Evolutionary conservation across 176 grass and related monocot species (phyloP).

Genomic region (maize (Zea mays)): Zm-B73-REFERENCE-NAM-5.0 NC_050097.1:215438001-215438500

Average conservation of each 20-base stretch:
- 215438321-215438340: not conserved
- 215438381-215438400: slow-evolving; percentile 43
- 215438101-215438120: slow-evolving; percentile 18
- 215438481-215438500: slow-evolving; percentile 42
- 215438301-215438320: slow-evolving; percentile 10
- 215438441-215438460: slow-evolving; percentile 46
- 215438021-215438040: slow-evolving; percentile 21
- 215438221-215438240: slow-evolving; percentile 7
- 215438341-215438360: slow-evolving; percentile 27
- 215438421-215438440: slow-evolving; percentile 61
- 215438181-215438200: slow-evolving; percentile 39
- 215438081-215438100: not conserved
- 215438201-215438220: slow-evolving; percentile 17
- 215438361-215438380: slow-evolving; percentile 27
- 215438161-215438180: slow-evolving; percentile 30
- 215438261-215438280: slow-evolving; percentile 35
- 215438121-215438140: slow-evolving; percentile 12
- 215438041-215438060: slow-evolving; percentile 33
- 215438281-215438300: slow-evolving; percentile 39
- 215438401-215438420: slow-evolving; percentile 52
- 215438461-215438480: slow-evolving; percentile 33
- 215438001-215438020: not conserved
- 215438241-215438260: slow-evolving; percentile 32
- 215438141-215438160: slow-evolving; percentile 18
- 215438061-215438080: slow-evolving; percentile 32